A percentile compares a stretch with the other conserved stretches of the same genome.
phyloP scores from a whole-genome alignment of 768 basidiomycete genomes.

The Cyclocybe cylindracea region DNA sequence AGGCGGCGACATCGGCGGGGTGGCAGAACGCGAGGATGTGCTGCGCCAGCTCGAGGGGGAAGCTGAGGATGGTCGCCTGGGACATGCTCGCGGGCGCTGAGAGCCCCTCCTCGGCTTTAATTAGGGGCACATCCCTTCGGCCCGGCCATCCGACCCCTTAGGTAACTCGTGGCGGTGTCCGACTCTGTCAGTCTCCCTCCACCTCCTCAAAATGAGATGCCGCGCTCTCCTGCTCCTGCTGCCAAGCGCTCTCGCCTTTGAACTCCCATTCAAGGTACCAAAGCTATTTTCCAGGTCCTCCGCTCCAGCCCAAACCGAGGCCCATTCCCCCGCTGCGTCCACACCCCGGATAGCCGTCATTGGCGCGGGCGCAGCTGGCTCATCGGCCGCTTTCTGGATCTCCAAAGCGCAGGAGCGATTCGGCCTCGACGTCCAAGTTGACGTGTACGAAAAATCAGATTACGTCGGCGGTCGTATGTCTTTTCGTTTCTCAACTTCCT shows the following conservation, averaged over 20 bases:
- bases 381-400: conserved; percentile 84
- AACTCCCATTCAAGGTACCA: conserved; percentile 58
- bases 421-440: conserved; percentile 71
- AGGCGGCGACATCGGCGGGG: conserved; percentile 58
- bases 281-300: conserved; percentile 43
- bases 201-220: conserved; percentile 19
- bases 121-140: no score
- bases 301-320: conserved; percentile 12
- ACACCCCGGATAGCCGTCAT: conserved; percentile 77
- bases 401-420: conserved; percentile 73
- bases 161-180: neutral
- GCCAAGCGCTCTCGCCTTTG: conserved; percentile 37
- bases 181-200: neutral
- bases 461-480: conserved; percentile 87
- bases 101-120: neutral
- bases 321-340: conserved; percentile 12
- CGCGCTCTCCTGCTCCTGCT: conserved; percentile 29
- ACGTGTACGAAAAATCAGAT: conserved; percentile 76
- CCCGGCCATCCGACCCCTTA: neutral
- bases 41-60: conserved; percentile 64
- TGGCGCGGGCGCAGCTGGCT: conserved; percentile 88
- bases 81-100: conserved; percentile 8
- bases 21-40: conserved; percentile 56
- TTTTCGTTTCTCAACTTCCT: neutral
- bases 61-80: conserved; percentile 25